Evolutionary conservation across 23 red algal species (phyloP), one percentile per base, ranked within the genome.

Genomic region (Gracilaria vermiculophylla): DNA sequence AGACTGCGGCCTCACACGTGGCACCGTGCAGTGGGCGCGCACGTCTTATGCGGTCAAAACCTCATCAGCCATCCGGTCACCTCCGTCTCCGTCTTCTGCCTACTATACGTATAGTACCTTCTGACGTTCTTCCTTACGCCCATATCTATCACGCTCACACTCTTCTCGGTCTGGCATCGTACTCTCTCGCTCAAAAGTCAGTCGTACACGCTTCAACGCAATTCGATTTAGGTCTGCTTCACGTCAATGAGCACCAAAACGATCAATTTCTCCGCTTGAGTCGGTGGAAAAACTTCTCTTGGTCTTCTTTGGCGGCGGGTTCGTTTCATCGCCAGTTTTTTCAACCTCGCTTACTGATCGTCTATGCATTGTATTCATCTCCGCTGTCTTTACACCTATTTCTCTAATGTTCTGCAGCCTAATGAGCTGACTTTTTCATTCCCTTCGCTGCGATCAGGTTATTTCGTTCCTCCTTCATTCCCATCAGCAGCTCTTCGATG

Each of bases 121-220:
- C 42, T 69, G 10, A 5, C 80, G 80, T 57, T 85, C 80, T 45
- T 67, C 61, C 10, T 11, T 32, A 25, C 60, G 12, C 61, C 0
- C 21, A 0, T 7, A 0, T 20, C 43, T 13, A 4, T 55, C 31
- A 0, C 41, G 16, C 80, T 36, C 64, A 42, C 80, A 28, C 7
- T 85, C 58, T 45, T 27, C 27, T 51, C 20, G 3, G 14, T 85
- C 43, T 4, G 23, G 15, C 29, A 10, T 2, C 8, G 31, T 14
- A 13, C 77, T 6, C 20, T 81, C n/a, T 6, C 0, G 69, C 11
- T 85, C 80, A 39, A 85, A 85, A 17, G 36, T 39, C 57, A 85
- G 31, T 43, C 58, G 2, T 32, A 49, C 29, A 15, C 17, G 27
- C 35, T 85, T 23, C 9, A 70, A 36, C 7, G 36, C 61, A 8